phyloP scores from a whole-genome alignment of 176 grass and related monocot genomes.

The Paspalum vaginatum region DNA sequence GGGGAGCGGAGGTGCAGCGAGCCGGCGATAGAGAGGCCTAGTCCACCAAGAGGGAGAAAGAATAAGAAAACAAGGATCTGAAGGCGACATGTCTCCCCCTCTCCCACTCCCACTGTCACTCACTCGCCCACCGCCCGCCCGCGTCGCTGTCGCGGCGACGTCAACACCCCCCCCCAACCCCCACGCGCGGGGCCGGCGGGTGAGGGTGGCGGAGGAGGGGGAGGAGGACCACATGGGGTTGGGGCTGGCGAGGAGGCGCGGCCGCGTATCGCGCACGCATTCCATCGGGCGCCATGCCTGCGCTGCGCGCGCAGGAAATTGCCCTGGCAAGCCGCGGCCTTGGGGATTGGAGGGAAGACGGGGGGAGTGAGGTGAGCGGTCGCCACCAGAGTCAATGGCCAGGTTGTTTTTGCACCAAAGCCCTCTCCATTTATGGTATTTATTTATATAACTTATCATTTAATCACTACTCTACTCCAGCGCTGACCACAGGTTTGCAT shows the following conservation, averaged over 20 bases:
- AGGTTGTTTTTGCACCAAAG: neutral
- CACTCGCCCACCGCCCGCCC: constrained; percentile 30
- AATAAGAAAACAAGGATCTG: neutral
- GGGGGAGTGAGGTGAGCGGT: neutral
- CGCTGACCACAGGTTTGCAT: no score
- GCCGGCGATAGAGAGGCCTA: neutral
- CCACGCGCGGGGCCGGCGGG: neutral
- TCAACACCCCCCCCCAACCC: constrained; percentile 7
- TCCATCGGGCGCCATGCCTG: constrained; percentile 40
- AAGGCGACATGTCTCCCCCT: constrained; percentile 32
- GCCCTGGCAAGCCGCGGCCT: no score
- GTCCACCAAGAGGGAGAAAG: constrained; percentile 17
- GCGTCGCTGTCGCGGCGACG: constrained; percentile 47
- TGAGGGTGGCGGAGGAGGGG: neutral
- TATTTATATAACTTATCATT: no score
- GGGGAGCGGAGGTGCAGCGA: constrained; percentile 3
- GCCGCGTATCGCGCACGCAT: constrained; percentile 37
- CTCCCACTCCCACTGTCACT: constrained; percentile 2
- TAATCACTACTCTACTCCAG: no score
- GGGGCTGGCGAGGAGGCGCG: constrained; percentile 11
- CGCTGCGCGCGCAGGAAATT: constrained; percentile 16
- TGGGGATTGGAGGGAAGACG: neutral
- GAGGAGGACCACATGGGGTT: constrained; percentile 27
- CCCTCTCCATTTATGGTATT: neutral
- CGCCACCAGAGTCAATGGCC: constrained; percentile 1